Conservation (phyloP, 148 eudicot genomes). For the Cornus suecica region DNA sequence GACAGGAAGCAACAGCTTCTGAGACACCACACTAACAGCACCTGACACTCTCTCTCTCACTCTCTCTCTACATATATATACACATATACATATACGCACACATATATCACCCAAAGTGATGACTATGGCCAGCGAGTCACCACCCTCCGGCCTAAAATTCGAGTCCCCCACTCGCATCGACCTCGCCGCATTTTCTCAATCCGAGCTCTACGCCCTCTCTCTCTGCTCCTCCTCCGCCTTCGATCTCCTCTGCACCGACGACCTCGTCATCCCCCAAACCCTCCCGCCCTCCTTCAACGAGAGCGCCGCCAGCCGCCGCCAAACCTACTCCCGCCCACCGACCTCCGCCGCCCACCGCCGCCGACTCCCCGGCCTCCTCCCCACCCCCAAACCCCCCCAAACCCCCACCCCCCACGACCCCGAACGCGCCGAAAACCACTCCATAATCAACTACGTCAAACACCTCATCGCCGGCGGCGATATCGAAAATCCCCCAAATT, state of each 20-base stretch:
- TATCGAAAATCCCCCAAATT: neutral
- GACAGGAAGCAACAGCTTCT: no score
- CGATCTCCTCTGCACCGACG: constrained; percentile 27
- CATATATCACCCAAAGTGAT: neutral
- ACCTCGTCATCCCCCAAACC: constrained; percentile 24
- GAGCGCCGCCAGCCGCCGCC: constrained; percentile 38
- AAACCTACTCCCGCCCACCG: constrained; percentile 36
- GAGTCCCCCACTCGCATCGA: constrained; percentile 27
- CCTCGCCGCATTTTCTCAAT: constrained; percentile 30
- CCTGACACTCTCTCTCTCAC: neutral
- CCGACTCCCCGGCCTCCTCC: constrained; percentile 13
- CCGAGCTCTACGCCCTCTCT: constrained; percentile 40
- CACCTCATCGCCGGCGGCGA: constrained; percentile 7
- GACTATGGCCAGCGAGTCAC: neutral
- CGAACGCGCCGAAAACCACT: constrained; percentile 27
- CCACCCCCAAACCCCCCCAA: neutral
- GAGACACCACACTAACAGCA: no score
- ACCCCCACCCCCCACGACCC: constrained; percentile 12
- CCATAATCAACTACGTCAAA: constrained; percentile 42
- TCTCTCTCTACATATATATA: neutral
- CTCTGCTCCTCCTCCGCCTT: constrained; percentile 30
- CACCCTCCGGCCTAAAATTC: neutral
- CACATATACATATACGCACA: no score
- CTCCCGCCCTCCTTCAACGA: constrained; percentile 37
- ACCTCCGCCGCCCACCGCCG: constrained; percentile 24